phyloP scores from a whole-genome alignment of 768 basidiomycete genomes.

The Boletus subcaerulescens region DNA sequence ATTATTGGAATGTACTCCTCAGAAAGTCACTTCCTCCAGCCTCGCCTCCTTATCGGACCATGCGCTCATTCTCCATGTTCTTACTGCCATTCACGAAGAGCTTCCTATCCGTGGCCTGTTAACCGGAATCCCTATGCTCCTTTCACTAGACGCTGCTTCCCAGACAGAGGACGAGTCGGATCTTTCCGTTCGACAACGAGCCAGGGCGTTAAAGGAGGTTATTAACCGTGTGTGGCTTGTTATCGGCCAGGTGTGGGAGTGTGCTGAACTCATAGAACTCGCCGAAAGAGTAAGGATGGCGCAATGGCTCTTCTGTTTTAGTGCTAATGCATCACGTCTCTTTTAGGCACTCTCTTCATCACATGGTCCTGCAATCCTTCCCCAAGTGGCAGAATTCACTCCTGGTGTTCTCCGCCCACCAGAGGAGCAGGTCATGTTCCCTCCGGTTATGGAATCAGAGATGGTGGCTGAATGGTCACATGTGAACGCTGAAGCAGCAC shows the following conservation, averaged over 20 bases:
- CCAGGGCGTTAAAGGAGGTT: constrained; percentile 57
- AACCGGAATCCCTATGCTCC: constrained; percentile 80
- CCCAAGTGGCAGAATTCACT: constrained; percentile 32
- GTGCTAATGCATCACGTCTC: constrained; percentile 14
- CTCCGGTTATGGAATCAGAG: constrained; percentile 25
- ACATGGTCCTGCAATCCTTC: constrained; percentile 38
- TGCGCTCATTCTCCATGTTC: constrained; percentile 62
- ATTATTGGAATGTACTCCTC: constrained; percentile 48
- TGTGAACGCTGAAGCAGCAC: constrained; percentile 51
- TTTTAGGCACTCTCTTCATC: constrained; percentile 46
- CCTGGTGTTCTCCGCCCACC: constrained; percentile 44
- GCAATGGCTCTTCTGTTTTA: constrained; percentile 12
- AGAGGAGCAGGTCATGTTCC: constrained; percentile 43
- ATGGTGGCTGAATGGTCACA: constrained; percentile 31
- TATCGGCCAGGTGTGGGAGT: constrained; percentile 72
- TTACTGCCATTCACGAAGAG: constrained; percentile 64
- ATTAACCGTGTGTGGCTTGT: constrained; percentile 62
- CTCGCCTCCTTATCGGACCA: constrained; percentile 74
- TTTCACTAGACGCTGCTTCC: constrained; percentile 62
- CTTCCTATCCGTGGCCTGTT: constrained; percentile 74
- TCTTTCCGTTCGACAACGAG: constrained; percentile 40
- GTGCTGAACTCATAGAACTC: constrained; percentile 47
- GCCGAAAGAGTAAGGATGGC: constrained; percentile 52
- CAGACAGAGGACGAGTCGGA: constrained; percentile 42
- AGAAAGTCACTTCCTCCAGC: constrained; percentile 40